Percentiles rank a stretch among this genome's conserved stretches.
phyloP scores from a whole-genome alignment of 1,284 basidiomycete species.

The Phylloporus sp. region DNA sequence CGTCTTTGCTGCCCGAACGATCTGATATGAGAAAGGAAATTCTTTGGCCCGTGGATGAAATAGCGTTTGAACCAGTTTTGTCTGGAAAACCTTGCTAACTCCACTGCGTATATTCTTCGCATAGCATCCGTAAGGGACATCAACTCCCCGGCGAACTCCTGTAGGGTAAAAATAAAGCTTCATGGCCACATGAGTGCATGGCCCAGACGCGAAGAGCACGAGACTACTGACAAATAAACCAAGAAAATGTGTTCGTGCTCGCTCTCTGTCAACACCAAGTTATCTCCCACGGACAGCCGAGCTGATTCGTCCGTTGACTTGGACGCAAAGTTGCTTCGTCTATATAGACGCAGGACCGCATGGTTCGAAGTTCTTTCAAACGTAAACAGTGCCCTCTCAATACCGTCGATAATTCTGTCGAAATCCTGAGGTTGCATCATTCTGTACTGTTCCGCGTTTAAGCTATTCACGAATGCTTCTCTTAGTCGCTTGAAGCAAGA shows the following conservation, averaged over 20 bases:
- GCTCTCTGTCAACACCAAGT: slow-evolving; percentile 46
- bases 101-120: slow-evolving; percentile 68
- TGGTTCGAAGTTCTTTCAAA: slow-evolving; percentile 86
- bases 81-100: slow-evolving; percentile 50
- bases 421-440: slow-evolving; percentile 61
- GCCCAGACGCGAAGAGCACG: neutral
- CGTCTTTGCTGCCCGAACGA: slow-evolving; percentile 19
- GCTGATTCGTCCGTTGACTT: slow-evolving; percentile 38
- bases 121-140: slow-evolving; percentile 83
- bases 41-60: slow-evolving; percentile 30
- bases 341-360: slow-evolving; percentile 78
- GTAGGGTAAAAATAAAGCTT: slow-evolving; percentile 92
- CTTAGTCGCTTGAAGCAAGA: slow-evolving; percentile 62
- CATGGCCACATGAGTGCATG: slow-evolving; percentile 8
- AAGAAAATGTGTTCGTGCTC: slow-evolving; percentile 76
- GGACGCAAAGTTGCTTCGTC: slow-evolving; percentile 52
- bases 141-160: slow-evolving; percentile 88
- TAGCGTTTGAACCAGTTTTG: slow-evolving; percentile 47
- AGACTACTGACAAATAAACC: slow-evolving; percentile 80
- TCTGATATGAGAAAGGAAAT: slow-evolving; percentile 27
- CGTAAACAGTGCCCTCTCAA: slow-evolving; percentile 69
- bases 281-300: slow-evolving; percentile 41
- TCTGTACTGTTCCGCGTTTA: slow-evolving; percentile 24
- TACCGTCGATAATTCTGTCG: slow-evolving; percentile 60
- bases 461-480: slow-evolving; percentile 59